A percentile compares a stretch with the other conserved stretches of the same genome.
phyloP scores from a whole-genome alignment of 1,139 yeast genomes.

The Entelexis paramagnoliae region DNA sequence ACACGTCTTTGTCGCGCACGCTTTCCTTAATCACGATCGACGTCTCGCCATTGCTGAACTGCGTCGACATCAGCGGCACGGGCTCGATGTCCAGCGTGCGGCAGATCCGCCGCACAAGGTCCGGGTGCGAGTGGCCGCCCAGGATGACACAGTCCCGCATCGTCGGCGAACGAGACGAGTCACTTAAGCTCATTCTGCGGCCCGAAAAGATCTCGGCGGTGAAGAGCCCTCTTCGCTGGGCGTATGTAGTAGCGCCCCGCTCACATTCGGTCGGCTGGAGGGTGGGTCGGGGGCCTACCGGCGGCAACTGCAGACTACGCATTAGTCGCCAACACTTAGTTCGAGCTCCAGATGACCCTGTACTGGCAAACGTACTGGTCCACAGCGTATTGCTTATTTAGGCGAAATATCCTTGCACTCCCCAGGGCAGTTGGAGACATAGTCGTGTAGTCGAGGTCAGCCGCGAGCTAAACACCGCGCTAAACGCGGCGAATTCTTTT shows the following conservation, averaged over 20 bases:
- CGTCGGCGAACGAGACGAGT: not conserved
- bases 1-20: slow-evolving; percentile 89
- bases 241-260: slow-evolving; percentile 1
- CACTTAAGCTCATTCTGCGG: not conserved
- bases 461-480: too few relatives aligned
- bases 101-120: slow-evolving; percentile 53
- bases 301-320: too few relatives aligned
- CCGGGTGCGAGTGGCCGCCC: slow-evolving; percentile 68
- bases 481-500: too few relatives aligned
- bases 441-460: too few relatives aligned
- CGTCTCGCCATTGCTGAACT: slow-evolving; percentile 81
- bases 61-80: slow-evolving; percentile 46
- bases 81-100: slow-evolving; percentile 51
- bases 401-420: too few relatives aligned
- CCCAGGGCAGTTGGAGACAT: too few relatives aligned
- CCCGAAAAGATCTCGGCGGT: not conserved
- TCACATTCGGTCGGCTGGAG: too few relatives aligned
- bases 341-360: too few relatives aligned
- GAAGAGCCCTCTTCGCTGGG: not conserved
- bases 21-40: slow-evolving; percentile 71
- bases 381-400: too few relatives aligned
- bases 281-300: too few relatives aligned
- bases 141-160: slow-evolving; percentile 72
- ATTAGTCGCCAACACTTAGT: too few relatives aligned
- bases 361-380: too few relatives aligned